Conservation (phyloP, 2,329 filamentous ascomycete species). For the Paraphoma sp. region DNA sequence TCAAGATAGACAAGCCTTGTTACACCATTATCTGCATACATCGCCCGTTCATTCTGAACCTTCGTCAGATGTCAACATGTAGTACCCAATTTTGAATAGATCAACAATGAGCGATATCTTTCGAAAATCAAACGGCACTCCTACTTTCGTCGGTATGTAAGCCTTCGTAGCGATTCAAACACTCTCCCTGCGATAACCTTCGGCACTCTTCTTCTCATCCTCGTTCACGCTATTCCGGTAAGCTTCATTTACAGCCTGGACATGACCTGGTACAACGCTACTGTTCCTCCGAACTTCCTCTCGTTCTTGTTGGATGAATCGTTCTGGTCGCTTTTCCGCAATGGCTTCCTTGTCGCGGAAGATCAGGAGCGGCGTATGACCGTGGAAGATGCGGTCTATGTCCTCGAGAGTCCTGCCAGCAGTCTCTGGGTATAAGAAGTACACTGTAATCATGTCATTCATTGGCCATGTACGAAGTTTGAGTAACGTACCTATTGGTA, state of each 20-base stretch:
- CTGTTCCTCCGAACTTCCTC: conserved; percentile 28
- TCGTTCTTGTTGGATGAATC: conserved; percentile 55
- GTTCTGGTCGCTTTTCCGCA: conserved; percentile 51
- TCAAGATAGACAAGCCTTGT: no score
- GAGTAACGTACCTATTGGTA: conserved; percentile 44
- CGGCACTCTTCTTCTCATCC: conserved; percentile 3
- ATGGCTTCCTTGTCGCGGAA: conserved; percentile 57
- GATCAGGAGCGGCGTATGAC: conserved; percentile 49
- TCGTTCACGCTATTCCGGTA: conserved; percentile 2
- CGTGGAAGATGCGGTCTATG: conserved; percentile 35
- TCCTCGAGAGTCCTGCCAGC: conserved; percentile 40
- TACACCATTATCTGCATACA: no score
- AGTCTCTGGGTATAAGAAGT: conserved; percentile 40
- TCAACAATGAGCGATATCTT: no score
- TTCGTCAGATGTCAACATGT: no score
- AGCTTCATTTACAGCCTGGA: conserved; percentile 17
- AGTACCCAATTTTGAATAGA: no score
- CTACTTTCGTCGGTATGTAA: no score
- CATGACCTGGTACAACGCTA: conserved; percentile 23
- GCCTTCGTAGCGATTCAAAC: background rate
- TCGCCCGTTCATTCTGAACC: no score
- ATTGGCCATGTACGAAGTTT: background rate
- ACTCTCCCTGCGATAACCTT: conserved; percentile 1
- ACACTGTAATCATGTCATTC: conserved; percentile 22
- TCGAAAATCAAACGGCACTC: no score